These are phyloP conservation scores for Canariomyces notabilis DNA, from an alignment of 2,329 filamentous ascomycete species.

Conservation along the genomic window DNA sequence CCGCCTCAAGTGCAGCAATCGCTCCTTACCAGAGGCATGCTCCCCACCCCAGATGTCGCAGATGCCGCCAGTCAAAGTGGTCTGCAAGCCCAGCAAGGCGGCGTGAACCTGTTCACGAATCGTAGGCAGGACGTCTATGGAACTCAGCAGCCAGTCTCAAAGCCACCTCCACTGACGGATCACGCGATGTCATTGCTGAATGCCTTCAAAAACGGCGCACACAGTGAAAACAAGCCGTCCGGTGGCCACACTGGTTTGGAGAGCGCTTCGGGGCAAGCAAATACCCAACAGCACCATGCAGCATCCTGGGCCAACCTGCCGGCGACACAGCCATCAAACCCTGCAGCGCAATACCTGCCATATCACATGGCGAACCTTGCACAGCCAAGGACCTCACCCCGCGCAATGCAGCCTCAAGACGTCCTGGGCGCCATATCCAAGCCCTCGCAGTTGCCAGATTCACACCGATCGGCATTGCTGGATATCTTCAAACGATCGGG, in stretches of 20 bases:
- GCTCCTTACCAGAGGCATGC: slow-evolving; percentile 41
- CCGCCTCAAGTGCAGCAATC: slow-evolving; percentile 53
- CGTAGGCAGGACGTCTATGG: slow-evolving; percentile 14
- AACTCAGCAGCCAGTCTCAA: slow-evolving; percentile 21
- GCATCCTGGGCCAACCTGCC: slow-evolving; percentile 13
- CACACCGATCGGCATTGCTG: slow-evolving; percentile 46
- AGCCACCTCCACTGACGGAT: slow-evolving; percentile 27
- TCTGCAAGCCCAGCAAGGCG: slow-evolving; percentile 8
- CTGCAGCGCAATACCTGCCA: slow-evolving; percentile 20
- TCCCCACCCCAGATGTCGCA: slow-evolving; percentile 32
- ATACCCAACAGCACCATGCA: slow-evolving; percentile 11
- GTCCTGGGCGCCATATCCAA: slow-evolving; percentile 10
- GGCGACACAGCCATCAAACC: slow-evolving; percentile 14
- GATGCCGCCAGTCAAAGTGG: slow-evolving; percentile 17
- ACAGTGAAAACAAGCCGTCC: slow-evolving; percentile 14
- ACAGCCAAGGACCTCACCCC: slow-evolving; percentile 13
- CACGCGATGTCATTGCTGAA: slow-evolving; percentile 37
- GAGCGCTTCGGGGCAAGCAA: background rate
- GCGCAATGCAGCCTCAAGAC: slow-evolving; percentile 8
- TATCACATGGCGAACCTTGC: slow-evolving; percentile 13
- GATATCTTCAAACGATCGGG: slow-evolving; percentile 49
- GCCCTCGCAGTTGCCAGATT: slow-evolving; percentile 28
- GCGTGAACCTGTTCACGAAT: background rate
- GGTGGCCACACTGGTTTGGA: slow-evolving; percentile 12
- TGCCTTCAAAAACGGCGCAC: slow-evolving; percentile 34